phyloP scores from a whole-genome alignment of 306 rosid genomes.

The Styphnolobium japonicum region DNA sequence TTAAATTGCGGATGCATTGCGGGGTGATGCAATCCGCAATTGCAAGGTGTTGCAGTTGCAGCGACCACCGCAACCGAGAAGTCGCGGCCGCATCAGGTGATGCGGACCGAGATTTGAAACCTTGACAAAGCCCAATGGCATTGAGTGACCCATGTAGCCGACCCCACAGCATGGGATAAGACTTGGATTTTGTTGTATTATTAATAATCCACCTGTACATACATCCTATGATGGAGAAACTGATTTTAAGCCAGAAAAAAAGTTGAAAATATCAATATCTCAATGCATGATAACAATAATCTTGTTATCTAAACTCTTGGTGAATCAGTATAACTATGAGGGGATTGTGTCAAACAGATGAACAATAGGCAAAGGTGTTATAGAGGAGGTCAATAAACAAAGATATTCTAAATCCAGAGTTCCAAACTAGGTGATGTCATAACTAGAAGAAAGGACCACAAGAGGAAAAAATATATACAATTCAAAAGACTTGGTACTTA shows the following conservation, averaged over 20 bases:
- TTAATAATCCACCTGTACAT: not conserved
- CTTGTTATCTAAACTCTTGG: not conserved
- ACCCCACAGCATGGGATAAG: not conserved
- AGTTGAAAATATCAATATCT: too few species aligned
- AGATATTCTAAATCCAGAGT: not conserved
- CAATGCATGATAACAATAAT: too few species aligned
- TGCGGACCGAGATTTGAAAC: too few species aligned
- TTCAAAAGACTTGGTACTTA: slow-evolving; percentile 46
- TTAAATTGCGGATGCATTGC: too few species aligned
- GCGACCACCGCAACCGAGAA: too few species aligned
- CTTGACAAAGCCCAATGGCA: not conserved
- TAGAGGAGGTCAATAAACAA: not conserved
- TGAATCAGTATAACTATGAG: not conserved
- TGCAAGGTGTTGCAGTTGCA: too few species aligned
- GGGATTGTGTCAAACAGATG: not conserved
- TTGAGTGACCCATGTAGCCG: not conserved
- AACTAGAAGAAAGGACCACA: not conserved
- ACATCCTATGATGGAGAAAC: not conserved
- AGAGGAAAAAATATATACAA: not conserved
- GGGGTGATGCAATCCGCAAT: too few species aligned
- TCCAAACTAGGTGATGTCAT: not conserved
- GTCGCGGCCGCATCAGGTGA: too few species aligned
- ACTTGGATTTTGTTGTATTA: not conserved
- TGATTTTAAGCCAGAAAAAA: not conserved
- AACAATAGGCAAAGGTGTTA: not conserved